Evolutionary conservation across 2,329 filamentous ascomycete genomes (phyloP), one percentile per base, ranked within the genome.

Genomic region (Cylindrodendrum hubeiense): DNA sequence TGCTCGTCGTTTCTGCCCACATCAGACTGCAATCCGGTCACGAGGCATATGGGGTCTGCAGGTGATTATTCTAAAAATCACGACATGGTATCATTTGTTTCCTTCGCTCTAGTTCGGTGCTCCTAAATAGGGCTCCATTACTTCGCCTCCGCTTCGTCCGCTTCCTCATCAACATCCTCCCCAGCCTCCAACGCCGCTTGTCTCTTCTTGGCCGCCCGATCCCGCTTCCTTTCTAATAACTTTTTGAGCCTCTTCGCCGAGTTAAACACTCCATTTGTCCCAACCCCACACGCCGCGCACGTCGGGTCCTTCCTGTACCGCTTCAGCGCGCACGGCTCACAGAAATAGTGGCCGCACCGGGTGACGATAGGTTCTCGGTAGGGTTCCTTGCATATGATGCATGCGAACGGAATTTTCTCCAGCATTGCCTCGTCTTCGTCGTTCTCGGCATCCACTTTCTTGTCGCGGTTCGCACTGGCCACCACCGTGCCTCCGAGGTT

Each of bases 271-370:
- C 96, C 96, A 30, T 91, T 91, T 0, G 95, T 98, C 5, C 94
- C 93, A 1, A 90, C 85, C 1, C 93, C 93, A 78, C 96, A 98
- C 4, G 92, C 92, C 2, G 93, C 93, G 79, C 96, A 98, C 3
- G 89, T 89, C 4, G 95, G 95, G 73, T 95, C 93, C 76, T 93
- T 96, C 67, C 92, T 87, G 77, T 98, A 98, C 69, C 95, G 83
- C 77, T 93, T 90, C 72, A 98, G 83, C 26, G 96, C 96, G 79
- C 96, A 99, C 1, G 87, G 85, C 79, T 98, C 93, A 77, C 96
- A 99, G 76, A 98, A 98, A 79, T 98, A 98, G 79, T 99, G 96
- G 0, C 94, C 93, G 71, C 96, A 99, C 70, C 94, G 92, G 13
- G 96, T 98, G 24, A 95, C 83, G 13, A 98, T 88, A 0, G 96